Base-by-base conservation (phyloP, 805 yeast species). In the Candida hungchunana region DNA sequence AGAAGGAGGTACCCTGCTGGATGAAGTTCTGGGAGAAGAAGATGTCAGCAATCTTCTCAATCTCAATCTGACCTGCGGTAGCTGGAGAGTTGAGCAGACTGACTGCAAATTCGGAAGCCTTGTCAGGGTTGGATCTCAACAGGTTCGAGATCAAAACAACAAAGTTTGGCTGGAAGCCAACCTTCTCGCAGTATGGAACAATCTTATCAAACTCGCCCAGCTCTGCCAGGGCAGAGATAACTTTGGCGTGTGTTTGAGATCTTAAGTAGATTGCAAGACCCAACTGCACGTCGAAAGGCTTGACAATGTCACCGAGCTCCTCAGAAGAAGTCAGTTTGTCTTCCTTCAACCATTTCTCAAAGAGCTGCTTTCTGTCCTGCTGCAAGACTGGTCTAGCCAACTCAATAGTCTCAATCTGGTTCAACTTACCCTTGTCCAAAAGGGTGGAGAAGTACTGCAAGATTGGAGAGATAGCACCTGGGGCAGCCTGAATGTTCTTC, bases 1-100 rank as follows among this genome's bases (percentile, higher is more conserved):
- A 68, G 68, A 93, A 87, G 11, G 98, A 96, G 22, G 99, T 93
- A 59, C 97, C 98, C 69, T 90, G 97, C 66, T 89, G 98, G 50
- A 93, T 79, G 57, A 77, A 81, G 64, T 90, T 89, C 61, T 93
- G 97, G 26, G 95, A 82, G 60, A 93, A 79, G 71, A 93, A 93
- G 47, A 93, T 82, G 58, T 93, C 98, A 21, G 96, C 89, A 49
- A 87, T 72, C 50, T 80, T 79, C 66, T 88, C 96, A 44, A 89
- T 70, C 45, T 89, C 87, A 45, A 93, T 66, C 45, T 73, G 68
- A 13, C 67, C 57, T 23, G 77, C 71, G 21, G 74, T 66, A 31
- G 73, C 77, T 29, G 84, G 82, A 29, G 73, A 69, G 47, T 78
- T 71, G 46, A 86, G 73, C 44, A 93, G 73, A 46, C 88, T 82